Base-by-base conservation (phyloP, 192 early-diverging fungal genomes). In the Backusella mclennaniae region DNA sequence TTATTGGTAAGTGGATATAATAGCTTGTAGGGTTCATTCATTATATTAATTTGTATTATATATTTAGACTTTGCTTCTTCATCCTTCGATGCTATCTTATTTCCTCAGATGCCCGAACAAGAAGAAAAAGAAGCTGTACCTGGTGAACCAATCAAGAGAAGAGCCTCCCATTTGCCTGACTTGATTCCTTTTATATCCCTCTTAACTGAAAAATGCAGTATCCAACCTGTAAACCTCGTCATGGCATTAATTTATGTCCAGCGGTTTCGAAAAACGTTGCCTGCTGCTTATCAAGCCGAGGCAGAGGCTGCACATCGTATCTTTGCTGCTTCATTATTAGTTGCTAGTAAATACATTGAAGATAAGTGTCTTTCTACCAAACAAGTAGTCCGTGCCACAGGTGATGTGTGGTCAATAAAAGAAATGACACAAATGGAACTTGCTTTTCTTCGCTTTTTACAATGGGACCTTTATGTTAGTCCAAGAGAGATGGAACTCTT, bases 221-320 rank as follows among this genome's bases (percentile, higher is more conserved):
- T 83, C 12, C 46, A 72, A 56, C 73, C 79, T 35, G 49, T 83
- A 4, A 73, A 77, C 23, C 73, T 83, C 29, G 49, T 83, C 23
- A 80, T 83, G 66, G 82, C 82, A 6, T 73, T 83, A 8, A 83
- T 83, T 17, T 83, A 83, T 33, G 82, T 83, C 26, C 77, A 83
- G 39, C 75, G 82, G 11, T 79, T 83, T 35, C 78, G 79, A 36
- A 77, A 74, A 2, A 66, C 75, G 31, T 49, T 83, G n/a, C 82
- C 82, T 63, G n/a, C 71, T 63, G 82, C 72, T 19, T 83, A 83
- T 59, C 73, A 77, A 42, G 77, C 82, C 14, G 82, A 83, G 71
- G 52, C 78, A 8, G 78, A 80, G 31, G 77, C 82, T 33, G 82
- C 82, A 3, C 82, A 83, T 42, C 82, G 82, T 67, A 83, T 83